Evolutionary conservation across 2,329 filamentous ascomycete species (phyloP).

Genomic region (Paecilomyces dactylethromorphus): DNA sequence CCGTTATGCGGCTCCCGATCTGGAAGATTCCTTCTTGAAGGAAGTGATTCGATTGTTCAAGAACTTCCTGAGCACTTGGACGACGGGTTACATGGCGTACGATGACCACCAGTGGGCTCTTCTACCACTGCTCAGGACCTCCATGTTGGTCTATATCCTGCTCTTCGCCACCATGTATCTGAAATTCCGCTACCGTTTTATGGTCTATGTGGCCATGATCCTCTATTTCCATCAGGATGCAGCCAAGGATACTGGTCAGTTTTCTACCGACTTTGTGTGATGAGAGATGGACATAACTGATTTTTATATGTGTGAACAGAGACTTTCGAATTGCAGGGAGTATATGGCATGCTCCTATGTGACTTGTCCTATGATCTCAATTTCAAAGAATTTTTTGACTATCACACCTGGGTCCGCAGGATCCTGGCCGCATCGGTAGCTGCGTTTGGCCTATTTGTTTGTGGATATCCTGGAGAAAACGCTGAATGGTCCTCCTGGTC

Average conservation of each 20-base stretch:
- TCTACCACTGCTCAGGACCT: conserved; percentile 43
- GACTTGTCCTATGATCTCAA: conserved; percentile 43
- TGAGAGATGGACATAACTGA: background rate
- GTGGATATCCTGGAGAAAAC: conserved; percentile 45
- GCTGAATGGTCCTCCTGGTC: conserved; percentile 48
- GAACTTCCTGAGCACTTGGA: conserved; percentile 46
- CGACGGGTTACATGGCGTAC: conserved; percentile 44
- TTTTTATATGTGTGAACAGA: conserved; percentile 28
- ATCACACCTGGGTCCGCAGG: conserved; percentile 33
- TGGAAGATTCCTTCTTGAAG: conserved; percentile 36
- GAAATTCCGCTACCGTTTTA: conserved; percentile 42
- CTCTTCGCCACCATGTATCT: conserved; percentile 39
- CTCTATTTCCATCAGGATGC: conserved; percentile 45
- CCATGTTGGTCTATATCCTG: conserved; percentile 46
- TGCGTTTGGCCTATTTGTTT: conserved; percentile 40
- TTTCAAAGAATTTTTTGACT: conserved; percentile 41
- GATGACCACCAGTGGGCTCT: conserved; percentile 53
- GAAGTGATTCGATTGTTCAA: conserved; percentile 40
- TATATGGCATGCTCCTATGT: conserved; percentile 47
- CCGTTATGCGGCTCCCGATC: conserved; percentile 42
- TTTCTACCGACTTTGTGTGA: background rate
- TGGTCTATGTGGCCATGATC: conserved; percentile 41
- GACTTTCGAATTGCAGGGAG: conserved; percentile 48
- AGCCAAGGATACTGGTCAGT: conserved; percentile 40
- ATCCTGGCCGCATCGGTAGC: conserved; percentile 33